Evolutionary conservation across 2,329 filamentous ascomycete species (phyloP).

Genomic region (Ophiosphaerella narmari): DNA sequence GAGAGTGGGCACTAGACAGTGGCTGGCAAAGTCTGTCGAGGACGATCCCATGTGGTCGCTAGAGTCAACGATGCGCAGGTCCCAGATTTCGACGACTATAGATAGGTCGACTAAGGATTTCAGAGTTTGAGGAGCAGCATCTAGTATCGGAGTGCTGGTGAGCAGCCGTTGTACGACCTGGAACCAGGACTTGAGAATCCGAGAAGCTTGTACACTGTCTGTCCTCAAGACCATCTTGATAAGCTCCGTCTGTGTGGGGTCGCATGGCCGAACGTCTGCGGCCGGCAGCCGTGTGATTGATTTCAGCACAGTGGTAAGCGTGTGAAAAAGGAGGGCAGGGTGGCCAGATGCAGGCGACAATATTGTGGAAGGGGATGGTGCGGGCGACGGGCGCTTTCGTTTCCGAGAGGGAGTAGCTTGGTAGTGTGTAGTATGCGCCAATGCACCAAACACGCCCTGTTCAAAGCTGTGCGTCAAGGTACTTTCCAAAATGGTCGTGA

Average conservation of each 20-base stretch:
- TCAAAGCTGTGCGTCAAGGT: slow-evolving; percentile 62
- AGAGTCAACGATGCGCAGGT: slow-evolving; percentile 33
- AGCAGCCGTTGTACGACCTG: slow-evolving; percentile 25
- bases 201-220: slow-evolving; percentile 41
- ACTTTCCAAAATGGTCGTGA: slow-evolving; percentile 68
- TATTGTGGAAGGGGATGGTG: slow-evolving; percentile 21
- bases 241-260: slow-evolving; percentile 35
- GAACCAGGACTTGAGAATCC: slow-evolving; percentile 45
- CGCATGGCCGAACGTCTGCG: slow-evolving; percentile 14
- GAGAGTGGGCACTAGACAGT: slow-evolving; percentile 42
- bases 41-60: slow-evolving; percentile 35
- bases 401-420: slow-evolving; percentile 38
- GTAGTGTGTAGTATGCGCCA: slow-evolving; percentile 33
- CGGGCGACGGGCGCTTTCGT: slow-evolving; percentile 37
- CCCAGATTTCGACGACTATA: slow-evolving; percentile 39
- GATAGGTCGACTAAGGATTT: slow-evolving; percentile 25
- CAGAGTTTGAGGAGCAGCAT: neutral
- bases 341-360: slow-evolving; percentile 12
- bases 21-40: slow-evolving; percentile 43
- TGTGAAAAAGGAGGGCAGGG: slow-evolving; percentile 28
- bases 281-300: slow-evolving; percentile 25
- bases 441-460: slow-evolving; percentile 10
- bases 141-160: neutral
- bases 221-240: slow-evolving; percentile 44
- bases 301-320: slow-evolving; percentile 21